Evolutionary conservation across 2,329 filamentous ascomycete species (phyloP).

Genomic region (Neopestalotiopsis clavispora): DNA sequence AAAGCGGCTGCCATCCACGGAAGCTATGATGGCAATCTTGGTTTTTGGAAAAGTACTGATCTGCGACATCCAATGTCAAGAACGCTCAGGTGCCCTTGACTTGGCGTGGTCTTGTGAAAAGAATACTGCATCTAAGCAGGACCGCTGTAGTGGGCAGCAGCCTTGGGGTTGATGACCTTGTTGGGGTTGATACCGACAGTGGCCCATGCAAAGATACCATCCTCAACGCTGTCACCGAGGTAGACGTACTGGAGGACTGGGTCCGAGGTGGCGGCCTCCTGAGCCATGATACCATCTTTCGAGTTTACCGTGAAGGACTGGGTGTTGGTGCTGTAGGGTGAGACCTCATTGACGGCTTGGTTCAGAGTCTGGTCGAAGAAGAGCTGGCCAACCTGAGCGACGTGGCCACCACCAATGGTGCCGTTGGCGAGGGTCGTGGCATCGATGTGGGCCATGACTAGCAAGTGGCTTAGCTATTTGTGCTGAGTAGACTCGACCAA

Average conservation of each 20-base stretch:
- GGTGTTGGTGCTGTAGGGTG: conserved; percentile 17
- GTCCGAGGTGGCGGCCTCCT: conserved; percentile 13
- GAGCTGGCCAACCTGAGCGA: conserved; percentile 37
- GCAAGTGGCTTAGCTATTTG: neutral
- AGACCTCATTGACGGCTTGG: conserved; percentile 1
- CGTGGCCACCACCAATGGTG: conserved; percentile 26
- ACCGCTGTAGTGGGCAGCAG: conserved; percentile 22
- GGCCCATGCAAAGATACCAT: conserved; percentile 17
- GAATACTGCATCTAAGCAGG: neutral
- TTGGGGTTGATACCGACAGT: conserved; percentile 22
- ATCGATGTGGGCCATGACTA: conserved; percentile 25
- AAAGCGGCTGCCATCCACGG: neutral
- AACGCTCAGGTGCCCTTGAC: neutral
- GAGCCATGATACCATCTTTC: conserved; percentile 14
- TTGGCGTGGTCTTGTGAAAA: neutral
- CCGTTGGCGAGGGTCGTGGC: conserved; percentile 25
- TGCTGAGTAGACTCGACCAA: neutral
- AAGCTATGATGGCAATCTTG: neutral
- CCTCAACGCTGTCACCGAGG: conserved; percentile 9
- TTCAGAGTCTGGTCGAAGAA: conserved; percentile 35
- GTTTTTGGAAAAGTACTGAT: too few species aligned
- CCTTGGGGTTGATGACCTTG: conserved; percentile 13
- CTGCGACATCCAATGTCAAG: neutral
- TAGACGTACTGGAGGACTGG: conserved; percentile 17
- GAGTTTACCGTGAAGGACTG: conserved; percentile 13